Evolutionary conservation across 2,329 filamentous ascomycete species (phyloP).

Genomic region (Fusarium avenaceum): DNA sequence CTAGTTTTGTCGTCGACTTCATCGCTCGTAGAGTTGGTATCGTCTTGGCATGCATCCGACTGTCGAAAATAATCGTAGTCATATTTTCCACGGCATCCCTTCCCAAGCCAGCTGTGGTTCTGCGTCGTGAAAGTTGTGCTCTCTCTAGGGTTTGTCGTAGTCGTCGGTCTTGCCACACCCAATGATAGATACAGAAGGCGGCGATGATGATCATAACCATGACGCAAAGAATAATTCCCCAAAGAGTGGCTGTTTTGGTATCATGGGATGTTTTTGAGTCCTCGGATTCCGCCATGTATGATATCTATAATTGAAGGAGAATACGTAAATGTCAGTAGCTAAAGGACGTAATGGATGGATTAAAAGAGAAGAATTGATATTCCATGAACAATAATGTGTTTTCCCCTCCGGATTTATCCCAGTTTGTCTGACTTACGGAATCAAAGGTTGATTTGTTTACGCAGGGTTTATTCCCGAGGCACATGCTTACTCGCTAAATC

Average conservation of each 20-base stretch:
- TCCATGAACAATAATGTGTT: neutral
- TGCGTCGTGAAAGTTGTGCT: conserved; percentile 7
- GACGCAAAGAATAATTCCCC: conserved; percentile 5
- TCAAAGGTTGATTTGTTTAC: neutral
- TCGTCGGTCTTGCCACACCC: neutral
- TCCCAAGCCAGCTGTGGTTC: neutral
- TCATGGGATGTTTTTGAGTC: neutral
- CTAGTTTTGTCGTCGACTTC: neutral
- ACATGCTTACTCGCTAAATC: neutral
- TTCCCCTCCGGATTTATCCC: neutral
- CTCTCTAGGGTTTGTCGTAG: neutral
- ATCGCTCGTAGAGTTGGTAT: neutral
- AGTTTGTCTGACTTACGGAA: neutral
- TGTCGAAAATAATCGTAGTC: conserved; percentile 11
- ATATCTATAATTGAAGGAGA: neutral
- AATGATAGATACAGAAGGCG: conserved; percentile 13
- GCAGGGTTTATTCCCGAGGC: neutral
- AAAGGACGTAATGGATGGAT: neutral
- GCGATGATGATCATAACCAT: conserved; percentile 6
- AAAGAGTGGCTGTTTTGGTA: conserved; percentile 1
- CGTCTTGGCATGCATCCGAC: neutral
- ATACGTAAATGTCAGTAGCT: neutral
- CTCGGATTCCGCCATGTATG: neutral
- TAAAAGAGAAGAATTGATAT: neutral
- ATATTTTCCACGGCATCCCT: conserved; percentile 19